Conservation (phyloP, 1,284 basidiomycete species). For the Testicularia cyperi region DNA sequence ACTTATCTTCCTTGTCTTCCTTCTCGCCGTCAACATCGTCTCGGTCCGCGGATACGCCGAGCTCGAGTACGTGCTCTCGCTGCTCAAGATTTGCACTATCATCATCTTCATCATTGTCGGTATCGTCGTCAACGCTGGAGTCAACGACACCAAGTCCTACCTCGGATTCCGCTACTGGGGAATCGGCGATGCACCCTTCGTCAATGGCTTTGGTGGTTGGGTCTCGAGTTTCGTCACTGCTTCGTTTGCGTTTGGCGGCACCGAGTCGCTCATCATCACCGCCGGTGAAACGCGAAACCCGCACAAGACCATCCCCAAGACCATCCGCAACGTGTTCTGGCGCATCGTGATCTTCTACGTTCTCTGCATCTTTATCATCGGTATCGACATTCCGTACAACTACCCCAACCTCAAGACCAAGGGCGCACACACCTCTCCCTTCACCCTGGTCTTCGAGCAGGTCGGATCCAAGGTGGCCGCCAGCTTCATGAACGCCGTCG, state of each 20-base stretch:
- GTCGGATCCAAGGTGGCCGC: conserved; percentile 61
- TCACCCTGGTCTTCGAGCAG: conserved; percentile 59
- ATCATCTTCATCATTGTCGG: conserved; percentile 31
- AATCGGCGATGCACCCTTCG: conserved; percentile 64
- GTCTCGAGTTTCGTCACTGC: conserved; percentile 72
- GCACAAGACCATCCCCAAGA: conserved; percentile 35
- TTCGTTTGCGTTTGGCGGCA: conserved; percentile 67
- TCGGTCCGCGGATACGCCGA: conserved; percentile 73
- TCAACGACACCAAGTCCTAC: conserved; percentile 26
- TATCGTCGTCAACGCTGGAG: conserved; percentile 40
- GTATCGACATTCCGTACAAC: conserved; percentile 64
- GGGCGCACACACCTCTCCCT: conserved; percentile 26
- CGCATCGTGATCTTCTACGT: conserved; percentile 66
- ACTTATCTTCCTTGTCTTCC: conserved; percentile 62
- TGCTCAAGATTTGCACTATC: conserved; percentile 32
- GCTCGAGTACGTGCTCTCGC: conserved; percentile 58
- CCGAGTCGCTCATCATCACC: conserved; percentile 65
- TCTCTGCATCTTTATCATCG: conserved; percentile 65
- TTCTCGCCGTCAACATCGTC: conserved; percentile 37
- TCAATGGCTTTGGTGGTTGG: conserved; percentile 52
- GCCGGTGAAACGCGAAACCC: conserved; percentile 46
- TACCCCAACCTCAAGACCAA: conserved; percentile 29
- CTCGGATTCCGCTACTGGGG: conserved; percentile 53
- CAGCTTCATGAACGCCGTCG: conserved; percentile 71
- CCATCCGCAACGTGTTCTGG: conserved; percentile 67